Base-by-base conservation (phyloP, 2,329 filamentous ascomycete species). In the Colletotrichum cuscutae region DNA sequence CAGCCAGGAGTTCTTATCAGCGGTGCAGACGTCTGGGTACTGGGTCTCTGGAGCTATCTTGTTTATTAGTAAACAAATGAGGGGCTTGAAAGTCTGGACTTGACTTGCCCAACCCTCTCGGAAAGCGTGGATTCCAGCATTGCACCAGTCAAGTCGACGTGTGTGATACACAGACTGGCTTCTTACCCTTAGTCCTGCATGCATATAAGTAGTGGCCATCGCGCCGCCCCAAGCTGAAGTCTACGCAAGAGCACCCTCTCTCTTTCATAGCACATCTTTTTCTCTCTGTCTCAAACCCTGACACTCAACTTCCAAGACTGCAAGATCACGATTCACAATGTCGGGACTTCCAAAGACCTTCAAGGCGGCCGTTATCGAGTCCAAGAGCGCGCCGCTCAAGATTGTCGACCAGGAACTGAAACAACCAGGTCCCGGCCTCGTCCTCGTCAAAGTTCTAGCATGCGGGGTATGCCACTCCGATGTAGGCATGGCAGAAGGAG, bases 391-490 rank as follows among this genome's bases (percentile, higher is more conserved):
- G 3, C 86, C 89, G 0, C 85, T 93, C 75, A 82, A 82, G 2
- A 83, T 95, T 74, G 87, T 90, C 75, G 88, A 94, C 3, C 78
- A 92, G 4, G 84, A 87, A 22, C 84, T 95, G 53, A 84, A 87
- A 71, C 79, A 84, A 42, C 92, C 92, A 1, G 82, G 85, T 7
- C 79, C 84, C 0, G 87, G 88, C 22, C 85, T 94, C 77, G 83
- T 95, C 3, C 87, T 95, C 30, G 86, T 94, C 80, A 94, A 94
- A 80, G 88, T 94, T 3, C 84, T 91, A 9, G 93, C 93, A 6
- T 94, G 91, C 76, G 93, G 93, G 56, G 88, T 95, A 61, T 95
- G 93, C 81, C 91, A 91, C 79, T 89, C 87, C 0, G 93, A 95
- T 76, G 73, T 82, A 24, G 81, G 80, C 65, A 81, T 88, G 1